Conservation (phyloP, 768 basidiomycete species). For the Pleurotus eryngii region DNA sequence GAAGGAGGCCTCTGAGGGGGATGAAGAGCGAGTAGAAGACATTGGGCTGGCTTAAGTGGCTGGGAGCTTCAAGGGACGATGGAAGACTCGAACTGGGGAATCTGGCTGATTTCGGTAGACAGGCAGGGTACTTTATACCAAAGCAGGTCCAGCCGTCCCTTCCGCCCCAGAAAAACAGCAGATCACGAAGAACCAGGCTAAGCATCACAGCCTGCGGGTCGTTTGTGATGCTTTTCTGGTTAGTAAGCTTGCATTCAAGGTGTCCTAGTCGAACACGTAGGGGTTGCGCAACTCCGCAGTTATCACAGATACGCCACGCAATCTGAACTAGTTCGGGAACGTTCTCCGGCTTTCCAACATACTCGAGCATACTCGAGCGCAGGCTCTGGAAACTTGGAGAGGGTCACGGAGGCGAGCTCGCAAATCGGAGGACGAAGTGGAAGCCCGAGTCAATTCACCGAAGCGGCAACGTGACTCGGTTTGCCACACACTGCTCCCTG, state of each 20-base stretch:
- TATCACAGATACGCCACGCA: slow-evolving; percentile 7
- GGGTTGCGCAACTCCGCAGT: slow-evolving; percentile 6
- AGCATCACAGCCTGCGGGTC: slow-evolving; percentile 2
- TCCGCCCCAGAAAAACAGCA: slow-evolving; percentile 3
- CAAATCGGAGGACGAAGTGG: not conserved
- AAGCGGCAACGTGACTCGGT: not conserved
- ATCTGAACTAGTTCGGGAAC: slow-evolving; percentile 3
- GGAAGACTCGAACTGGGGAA: slow-evolving; percentile 5
- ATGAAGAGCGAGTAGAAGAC: slow-evolving; percentile 10
- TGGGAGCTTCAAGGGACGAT: slow-evolving; percentile 9
- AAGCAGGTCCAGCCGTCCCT: slow-evolving; percentile 5
- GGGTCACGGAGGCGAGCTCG: not conserved
- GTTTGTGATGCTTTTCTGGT: slow-evolving; percentile 7
- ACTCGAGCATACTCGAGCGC: not conserved
- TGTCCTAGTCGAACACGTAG: slow-evolving; percentile 8
- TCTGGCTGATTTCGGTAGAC: slow-evolving; percentile 3
- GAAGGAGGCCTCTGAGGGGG: slow-evolving; percentile 11
- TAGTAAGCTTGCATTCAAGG: slow-evolving; percentile 9
- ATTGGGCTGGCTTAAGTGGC: slow-evolving; percentile 17
- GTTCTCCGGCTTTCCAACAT: not conserved
- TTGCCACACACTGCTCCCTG: slow-evolving; percentile 3
- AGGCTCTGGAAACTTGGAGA: not conserved
- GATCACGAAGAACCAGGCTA: slow-evolving; percentile 4
- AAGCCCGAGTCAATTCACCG: not conserved
- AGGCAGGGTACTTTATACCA: slow-evolving; percentile 7